These are phyloP conservation scores for Mikania micrantha DNA, from an alignment of 129 eudicot species.

Conservation along the genomic window DNA sequence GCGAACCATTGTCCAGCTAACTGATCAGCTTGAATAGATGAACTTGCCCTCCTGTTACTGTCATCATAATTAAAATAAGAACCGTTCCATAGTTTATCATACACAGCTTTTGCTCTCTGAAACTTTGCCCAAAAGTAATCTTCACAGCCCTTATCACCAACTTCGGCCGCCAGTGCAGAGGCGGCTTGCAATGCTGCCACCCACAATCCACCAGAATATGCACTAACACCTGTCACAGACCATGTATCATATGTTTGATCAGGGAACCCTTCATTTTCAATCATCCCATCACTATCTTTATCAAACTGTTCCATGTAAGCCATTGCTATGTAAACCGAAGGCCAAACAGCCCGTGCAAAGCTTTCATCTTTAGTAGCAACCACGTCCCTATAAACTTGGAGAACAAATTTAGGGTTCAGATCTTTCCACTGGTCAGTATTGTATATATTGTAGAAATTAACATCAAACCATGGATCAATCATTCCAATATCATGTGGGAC, in stretches of 20 bases:
- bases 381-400: conserved; percentile 82
- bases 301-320: conserved; percentile 98
- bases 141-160: conserved; percentile 76
- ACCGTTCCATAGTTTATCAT: conserved; percentile 90
- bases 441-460: conserved; percentile 58
- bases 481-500: conserved; percentile 98
- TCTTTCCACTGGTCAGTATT: conserved; percentile 94
- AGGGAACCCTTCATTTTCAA: conserved; percentile 94
- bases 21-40: conserved; percentile 95
- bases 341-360: conserved; percentile 91
- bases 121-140: conserved; percentile 80
- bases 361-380: conserved; percentile 72
- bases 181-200: conserved; percentile 97
- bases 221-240: conserved; percentile 89
- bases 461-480: conserved; percentile 93
- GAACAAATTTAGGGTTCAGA: conserved; percentile 86
- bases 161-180: conserved; percentile 70
- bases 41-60: conserved; percentile 62
- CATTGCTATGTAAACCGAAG: conserved; percentile 88
- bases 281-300: conserved; percentile 93
- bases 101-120: conserved; percentile 68
- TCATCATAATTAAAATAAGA: conserved; percentile 74
- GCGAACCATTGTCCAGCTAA: conserved; percentile 95
- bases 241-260: conserved; percentile 97
- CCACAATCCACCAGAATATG: conserved; percentile 95